A percentile compares a stretch with the other conserved stretches of the same genome.
phyloP scores from a whole-genome alignment of 768 basidiomycete species.

The Candolleomyces aberdarensis region DNA sequence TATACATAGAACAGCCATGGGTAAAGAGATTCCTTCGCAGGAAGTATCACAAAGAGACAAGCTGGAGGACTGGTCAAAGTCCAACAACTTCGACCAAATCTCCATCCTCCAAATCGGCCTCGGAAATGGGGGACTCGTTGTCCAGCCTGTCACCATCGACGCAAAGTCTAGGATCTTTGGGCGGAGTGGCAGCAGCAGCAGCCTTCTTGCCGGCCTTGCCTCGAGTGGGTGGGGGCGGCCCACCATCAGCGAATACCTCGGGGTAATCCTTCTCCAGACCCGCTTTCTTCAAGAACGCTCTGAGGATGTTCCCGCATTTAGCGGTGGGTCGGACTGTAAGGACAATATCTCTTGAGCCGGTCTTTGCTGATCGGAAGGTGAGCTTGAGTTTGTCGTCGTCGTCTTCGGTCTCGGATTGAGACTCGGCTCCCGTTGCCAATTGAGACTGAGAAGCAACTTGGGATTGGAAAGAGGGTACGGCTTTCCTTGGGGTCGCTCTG shows the following conservation, averaged over 20 bases:
- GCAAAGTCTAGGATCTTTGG: constrained; percentile 46
- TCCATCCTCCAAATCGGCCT: constrained; percentile 73
- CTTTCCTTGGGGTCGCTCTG: neutral
- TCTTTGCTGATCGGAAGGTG: constrained; percentile 53
- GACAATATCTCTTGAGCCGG: constrained; percentile 49
- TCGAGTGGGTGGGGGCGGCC: constrained; percentile 16
- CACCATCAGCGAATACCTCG: constrained; percentile 20
- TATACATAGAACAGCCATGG: no score
- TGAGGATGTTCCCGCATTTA: constrained; percentile 72
- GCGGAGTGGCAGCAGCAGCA: constrained; percentile 13
- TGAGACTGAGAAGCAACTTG: neutral
- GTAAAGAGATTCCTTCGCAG: no score
- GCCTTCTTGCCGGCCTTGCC: constrained; percentile 25
- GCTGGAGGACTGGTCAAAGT: constrained; percentile 26
- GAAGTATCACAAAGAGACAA: no score
- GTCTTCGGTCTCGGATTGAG: constrained; percentile 39
- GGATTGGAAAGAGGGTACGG: neutral
- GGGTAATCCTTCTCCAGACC: constrained; percentile 57
- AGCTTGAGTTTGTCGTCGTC: constrained; percentile 64
- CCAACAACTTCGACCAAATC: constrained; percentile 76
- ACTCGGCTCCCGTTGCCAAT: constrained; percentile 12
- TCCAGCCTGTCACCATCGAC: constrained; percentile 74
- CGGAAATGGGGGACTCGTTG: constrained; percentile 57
- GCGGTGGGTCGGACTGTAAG: constrained; percentile 73
- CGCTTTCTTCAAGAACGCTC: constrained; percentile 69